Base-by-base conservation (phyloP, 2,329 filamentous ascomycete species). In the Diaporthe amygdali region DNA sequence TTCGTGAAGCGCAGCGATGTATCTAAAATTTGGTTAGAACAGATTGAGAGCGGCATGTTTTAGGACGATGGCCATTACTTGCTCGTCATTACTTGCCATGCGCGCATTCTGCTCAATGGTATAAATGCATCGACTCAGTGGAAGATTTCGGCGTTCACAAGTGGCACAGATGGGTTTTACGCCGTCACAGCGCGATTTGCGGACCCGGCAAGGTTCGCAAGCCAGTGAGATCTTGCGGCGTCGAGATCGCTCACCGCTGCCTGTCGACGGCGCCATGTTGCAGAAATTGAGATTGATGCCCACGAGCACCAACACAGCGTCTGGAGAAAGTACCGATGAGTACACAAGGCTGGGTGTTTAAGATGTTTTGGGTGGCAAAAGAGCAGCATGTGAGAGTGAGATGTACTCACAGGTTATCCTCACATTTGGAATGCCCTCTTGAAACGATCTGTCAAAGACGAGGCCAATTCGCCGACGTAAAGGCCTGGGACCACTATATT, bases 101-200 rank as follows among this genome's bases (percentile, higher is more conserved):
- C 79, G 78, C 9, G 79, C 78, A 73, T 81, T 82, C 49, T 52
- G 49, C 5, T 80, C 78, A 2, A 78, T 71, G 27, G 76, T 82
- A 74, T 84, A 84, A 10, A 82, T 74, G 64, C 82, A 84, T n/a
- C 76, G 77, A 39, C 80, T 77, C 8, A 81, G 72, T 4, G 74
- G 71, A 32, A 81, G 76, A 2, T 76, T 77, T 15, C 82, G 79
- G 15, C 79, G 78, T 51, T 75, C 75, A 66, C 84, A 85, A 2
- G 81, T 80, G n/a, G 80, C 81, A 75, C 83, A 85, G 15, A 85
- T 80, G 30, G 83, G 84, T 73, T 84, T 84, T n/a, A 68, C 76
- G 25, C 83, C 82, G 72, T 85, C 82, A 68, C 83, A 84, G 1
- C 81, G 79, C 6, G 81, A 76, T 72, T 85, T 84, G 56, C 81